These are phyloP conservation scores for Vicia villosa DNA, from an alignment of 306 rosid species.

Conservation along the genomic window DNA sequence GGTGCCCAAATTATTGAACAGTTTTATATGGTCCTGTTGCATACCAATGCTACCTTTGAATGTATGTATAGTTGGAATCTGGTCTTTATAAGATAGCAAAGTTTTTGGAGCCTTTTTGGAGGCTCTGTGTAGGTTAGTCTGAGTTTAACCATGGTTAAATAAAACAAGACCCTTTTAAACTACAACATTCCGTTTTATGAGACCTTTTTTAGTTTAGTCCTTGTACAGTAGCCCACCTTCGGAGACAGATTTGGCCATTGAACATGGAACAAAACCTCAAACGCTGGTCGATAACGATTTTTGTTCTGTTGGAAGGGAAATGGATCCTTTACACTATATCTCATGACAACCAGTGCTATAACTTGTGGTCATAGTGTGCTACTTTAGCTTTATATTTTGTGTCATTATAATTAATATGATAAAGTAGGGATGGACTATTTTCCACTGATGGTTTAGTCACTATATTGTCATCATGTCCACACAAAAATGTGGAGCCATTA, in stretches of 20 bases:
- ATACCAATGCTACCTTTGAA: not conserved
- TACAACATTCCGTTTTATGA: too few species aligned
- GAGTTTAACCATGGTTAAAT: too few species aligned
- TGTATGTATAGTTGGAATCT: not conserved
- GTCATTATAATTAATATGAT: not conserved
- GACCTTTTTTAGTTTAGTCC: too few species aligned
- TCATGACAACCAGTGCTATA: not conserved
- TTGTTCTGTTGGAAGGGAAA: not conserved
- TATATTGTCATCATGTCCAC: not conserved
- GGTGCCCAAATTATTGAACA: not conserved
- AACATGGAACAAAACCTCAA: not conserved
- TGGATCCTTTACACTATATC: too few species aligned
- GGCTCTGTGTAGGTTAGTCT: too few species aligned
- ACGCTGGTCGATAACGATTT: not conserved
- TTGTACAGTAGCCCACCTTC: too few species aligned
- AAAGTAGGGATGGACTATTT: not conserved
- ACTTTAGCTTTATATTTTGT: not conserved
- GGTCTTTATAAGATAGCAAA: not conserved
- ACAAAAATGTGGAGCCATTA: not conserved
- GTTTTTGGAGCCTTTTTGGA: too few species aligned
- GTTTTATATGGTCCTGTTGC: not conserved
- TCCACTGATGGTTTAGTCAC: not conserved
- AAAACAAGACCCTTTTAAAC: too few species aligned
- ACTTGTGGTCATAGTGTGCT: not conserved
- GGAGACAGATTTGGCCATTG: too few species aligned